Evolutionary conservation across 805 yeast genomes (phyloP), one percentile per base, ranked within the genome.

Genomic region (Torulaspora delbrueckii): DNA sequence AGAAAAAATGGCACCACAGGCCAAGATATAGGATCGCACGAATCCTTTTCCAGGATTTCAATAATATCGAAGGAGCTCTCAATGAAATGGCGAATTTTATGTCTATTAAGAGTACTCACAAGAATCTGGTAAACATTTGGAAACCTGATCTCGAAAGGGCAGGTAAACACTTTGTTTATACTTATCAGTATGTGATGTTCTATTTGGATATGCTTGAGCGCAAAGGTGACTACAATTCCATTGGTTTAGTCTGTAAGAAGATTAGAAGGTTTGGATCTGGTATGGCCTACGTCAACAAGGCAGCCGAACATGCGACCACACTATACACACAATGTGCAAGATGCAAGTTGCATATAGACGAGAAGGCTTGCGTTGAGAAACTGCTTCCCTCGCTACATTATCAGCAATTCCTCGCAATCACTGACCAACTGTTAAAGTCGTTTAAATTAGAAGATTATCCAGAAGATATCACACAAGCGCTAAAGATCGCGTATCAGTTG

Each of bases 91-190:
- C 77, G 1, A 59, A 71, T 0, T 68, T 88, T 13, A 76, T 90
- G 42, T 74, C 85, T 6, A 63, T 87, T 40, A 86, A 81, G 53
- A 72, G 88, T 0, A 74, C 78, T 2, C 78, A 80, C 35, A 85
- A 88, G 58, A 79, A 83, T 8, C 73, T 93, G 31, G 79, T 90
- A 1, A 84, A 79, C 53, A 86, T 93, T 46, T 93, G 99, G 98
- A 88, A 88, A 55, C 95, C 97, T 0, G 96, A 89, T 39, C 64
- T 73, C 55, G 99, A 95, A 62, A 68, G 95, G 16, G 93, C 97
- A 0, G 99, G 99, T 0, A 87, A 86, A 55, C 96, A 91, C 65
- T 91, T 89, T 61, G 79, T 79, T 8, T 88, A 84, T 65, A 82
- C 84, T 26, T 75, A 72, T 52, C 78, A 81, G 43, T 91, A 93